phyloP scores from a whole-genome alignment of 805 yeast genomes.

The Cyberlindnera amylophila region DNA sequence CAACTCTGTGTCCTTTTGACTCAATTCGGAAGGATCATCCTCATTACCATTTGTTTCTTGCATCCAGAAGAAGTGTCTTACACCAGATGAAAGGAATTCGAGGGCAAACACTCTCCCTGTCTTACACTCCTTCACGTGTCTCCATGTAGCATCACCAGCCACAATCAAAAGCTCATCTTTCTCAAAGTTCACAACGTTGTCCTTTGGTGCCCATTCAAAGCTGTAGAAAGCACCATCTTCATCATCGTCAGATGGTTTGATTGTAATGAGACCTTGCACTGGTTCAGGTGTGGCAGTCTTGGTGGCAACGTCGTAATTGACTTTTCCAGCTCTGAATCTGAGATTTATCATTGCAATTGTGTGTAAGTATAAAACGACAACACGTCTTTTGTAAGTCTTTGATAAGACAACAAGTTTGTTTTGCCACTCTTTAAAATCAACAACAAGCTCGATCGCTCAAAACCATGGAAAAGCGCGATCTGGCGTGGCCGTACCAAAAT shows the following conservation, averaged over 20 bases:
- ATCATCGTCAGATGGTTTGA: slow-evolving; percentile 58
- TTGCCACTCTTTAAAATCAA: not conserved
- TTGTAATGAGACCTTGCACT: slow-evolving; percentile 60
- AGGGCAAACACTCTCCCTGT: slow-evolving; percentile 77
- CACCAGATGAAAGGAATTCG: slow-evolving; percentile 60
- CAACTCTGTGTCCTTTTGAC: slow-evolving; percentile 53
- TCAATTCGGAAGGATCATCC: slow-evolving; percentile 53
- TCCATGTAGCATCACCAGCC: slow-evolving; percentile 84
- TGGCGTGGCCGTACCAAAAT: not conserved
- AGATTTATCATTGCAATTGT: slow-evolving; percentile 4
- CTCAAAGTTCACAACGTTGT: slow-evolving; percentile 40
- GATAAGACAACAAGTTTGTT: no score
- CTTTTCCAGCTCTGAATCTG: slow-evolving; percentile 77
- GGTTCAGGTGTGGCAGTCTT: slow-evolving; percentile 67
- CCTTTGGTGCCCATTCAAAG: slow-evolving; percentile 71
- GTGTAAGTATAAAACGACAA: no score
- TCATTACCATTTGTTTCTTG: slow-evolving; percentile 68
- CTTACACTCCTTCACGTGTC: slow-evolving; percentile 60
- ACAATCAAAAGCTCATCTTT: slow-evolving; percentile 66
- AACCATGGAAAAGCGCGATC: no score
- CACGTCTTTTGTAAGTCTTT: no score
- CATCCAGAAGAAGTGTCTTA: slow-evolving; percentile 60
- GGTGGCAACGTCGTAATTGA: slow-evolving; percentile 55
- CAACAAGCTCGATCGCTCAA: no score
- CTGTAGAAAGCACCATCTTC: slow-evolving; percentile 73